Conservation (phyloP, 1,139 yeast species). For the Geotrichum europaeum region DNA sequence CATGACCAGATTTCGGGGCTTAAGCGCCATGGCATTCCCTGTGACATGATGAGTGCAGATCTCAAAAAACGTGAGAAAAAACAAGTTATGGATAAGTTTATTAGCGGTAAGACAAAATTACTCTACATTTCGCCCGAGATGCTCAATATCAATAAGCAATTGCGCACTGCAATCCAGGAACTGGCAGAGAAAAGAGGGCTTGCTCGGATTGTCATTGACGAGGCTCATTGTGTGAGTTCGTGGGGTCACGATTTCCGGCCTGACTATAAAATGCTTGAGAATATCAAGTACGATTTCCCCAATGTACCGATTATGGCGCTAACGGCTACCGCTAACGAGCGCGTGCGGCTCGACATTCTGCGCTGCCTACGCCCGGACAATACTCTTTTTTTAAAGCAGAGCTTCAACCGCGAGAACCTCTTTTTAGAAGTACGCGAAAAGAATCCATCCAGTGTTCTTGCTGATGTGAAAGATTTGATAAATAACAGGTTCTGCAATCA, state of each 20-base stretch:
- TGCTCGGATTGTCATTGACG: conserved; percentile 91
- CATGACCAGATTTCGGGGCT: conserved; percentile 93
- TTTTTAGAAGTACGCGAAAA: conserved; percentile 72
- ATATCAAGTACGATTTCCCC: conserved; percentile 68
- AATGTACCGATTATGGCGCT: conserved; percentile 88
- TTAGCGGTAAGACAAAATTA: conserved; percentile 59
- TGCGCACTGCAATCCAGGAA: conserved; percentile 54
- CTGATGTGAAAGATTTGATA: conserved; percentile 56
- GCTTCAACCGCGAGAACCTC: conserved; percentile 85
- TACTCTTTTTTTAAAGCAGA: conserved; percentile 53
- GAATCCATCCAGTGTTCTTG: conserved; percentile 43
- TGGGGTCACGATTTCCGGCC: conserved; percentile 99
- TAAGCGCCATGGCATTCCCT: conserved; percentile 57
- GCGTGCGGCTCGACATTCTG: conserved; percentile 77
- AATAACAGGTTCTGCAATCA: conserved; percentile 46
- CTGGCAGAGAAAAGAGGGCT: conserved; percentile 52
- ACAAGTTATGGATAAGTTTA: conserved; percentile 55
- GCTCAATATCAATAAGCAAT: conserved; percentile 70
- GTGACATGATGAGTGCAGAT: conserved; percentile 86
- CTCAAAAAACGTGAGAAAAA: conserved; percentile 50
- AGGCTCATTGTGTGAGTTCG: conserved; percentile 96
- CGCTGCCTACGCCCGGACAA: conserved; percentile 34
- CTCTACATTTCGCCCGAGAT: conserved; percentile 94
- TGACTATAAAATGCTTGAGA: conserved; percentile 77
- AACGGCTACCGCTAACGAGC: conserved; percentile 96